Evolutionary conservation across 2,329 filamentous ascomycete genomes (phyloP).

Genomic region (Tolypocladium capitatum): DNA sequence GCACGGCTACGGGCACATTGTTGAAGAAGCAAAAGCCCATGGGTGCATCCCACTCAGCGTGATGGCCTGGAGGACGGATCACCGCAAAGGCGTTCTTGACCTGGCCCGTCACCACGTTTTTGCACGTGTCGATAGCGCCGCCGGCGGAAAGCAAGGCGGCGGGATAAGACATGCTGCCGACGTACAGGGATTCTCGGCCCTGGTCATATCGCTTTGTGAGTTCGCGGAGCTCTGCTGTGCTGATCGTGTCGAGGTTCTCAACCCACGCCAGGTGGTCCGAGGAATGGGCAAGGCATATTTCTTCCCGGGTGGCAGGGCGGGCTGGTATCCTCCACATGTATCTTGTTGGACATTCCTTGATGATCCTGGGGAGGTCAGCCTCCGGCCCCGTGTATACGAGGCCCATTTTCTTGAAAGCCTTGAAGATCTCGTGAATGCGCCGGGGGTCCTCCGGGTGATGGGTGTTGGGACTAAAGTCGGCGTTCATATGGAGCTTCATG

Average conservation of each 20-base stretch:
- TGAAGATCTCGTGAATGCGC: conserved; percentile 86
- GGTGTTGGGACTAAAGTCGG: conserved; percentile 57
- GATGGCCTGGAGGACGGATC: conserved; percentile 88
- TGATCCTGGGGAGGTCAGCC: conserved; percentile 35
- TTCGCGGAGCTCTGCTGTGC: conserved; percentile 52
- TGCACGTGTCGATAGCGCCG: conserved; percentile 89
- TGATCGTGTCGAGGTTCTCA: conserved; percentile 36
- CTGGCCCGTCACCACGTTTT: conserved; percentile 68
- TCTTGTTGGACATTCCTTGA: conserved; percentile 40
- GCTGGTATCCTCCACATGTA: conserved; percentile 69
- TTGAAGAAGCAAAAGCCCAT: conserved; percentile 98
- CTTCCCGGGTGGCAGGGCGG: conserved; percentile 61
- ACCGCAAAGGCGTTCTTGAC: conserved; percentile 95
- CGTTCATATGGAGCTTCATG: conserved; percentile 92
- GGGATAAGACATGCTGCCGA: conserved; percentile 68
- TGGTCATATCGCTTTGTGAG: conserved; percentile 49
- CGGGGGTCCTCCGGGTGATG: conserved; percentile 91
- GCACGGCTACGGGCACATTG: conserved; percentile 88
- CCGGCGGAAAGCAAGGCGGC: conserved; percentile 77
- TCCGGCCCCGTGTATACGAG: conserved; percentile 55
- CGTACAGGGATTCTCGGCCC: conserved; percentile 65
- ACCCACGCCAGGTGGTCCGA: conserved; percentile 72
- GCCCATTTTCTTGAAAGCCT: conserved; percentile 69
- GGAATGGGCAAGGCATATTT: conserved; percentile 71
- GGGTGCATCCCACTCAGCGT: conserved; percentile 72